Evolutionary conservation across 805 yeast species (phyloP).

Genomic region (Yamadazyma paraphyllophila): DNA sequence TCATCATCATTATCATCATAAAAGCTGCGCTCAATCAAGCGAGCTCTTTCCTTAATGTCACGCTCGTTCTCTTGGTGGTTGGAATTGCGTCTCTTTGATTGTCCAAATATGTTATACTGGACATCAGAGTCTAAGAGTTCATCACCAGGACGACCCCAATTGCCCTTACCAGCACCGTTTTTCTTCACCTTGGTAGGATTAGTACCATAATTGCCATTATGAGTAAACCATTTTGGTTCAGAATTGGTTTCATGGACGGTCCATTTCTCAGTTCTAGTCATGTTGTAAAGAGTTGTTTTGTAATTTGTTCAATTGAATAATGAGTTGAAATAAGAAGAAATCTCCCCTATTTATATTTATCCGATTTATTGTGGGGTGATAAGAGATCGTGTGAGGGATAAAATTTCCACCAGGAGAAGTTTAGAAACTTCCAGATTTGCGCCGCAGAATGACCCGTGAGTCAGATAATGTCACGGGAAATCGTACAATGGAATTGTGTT

Average conservation of each 20-base stretch:
- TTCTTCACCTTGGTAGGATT: slow-evolving; percentile 79
- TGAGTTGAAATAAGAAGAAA: not conserved
- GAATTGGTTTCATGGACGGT: slow-evolving; percentile 59
- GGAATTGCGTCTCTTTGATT: slow-evolving; percentile 37
- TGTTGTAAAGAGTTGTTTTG: slow-evolving; percentile 18
- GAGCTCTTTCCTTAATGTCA: slow-evolving; percentile 17
- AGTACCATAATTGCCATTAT: slow-evolving; percentile 63
- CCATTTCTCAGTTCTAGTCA: slow-evolving; percentile 84
- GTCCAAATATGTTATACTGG: slow-evolving; percentile 18
- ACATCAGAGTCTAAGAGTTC: slow-evolving; percentile 65
- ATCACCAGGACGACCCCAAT: slow-evolving; percentile 85
- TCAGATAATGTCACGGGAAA: not conserved
- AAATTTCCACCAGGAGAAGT: not conserved
- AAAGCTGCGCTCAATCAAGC: slow-evolving; percentile 6
- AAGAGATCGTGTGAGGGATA: slow-evolving; percentile 4
- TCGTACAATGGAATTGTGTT: no score
- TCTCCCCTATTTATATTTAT: slow-evolving; percentile 2
- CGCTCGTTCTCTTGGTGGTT: slow-evolving; percentile 37
- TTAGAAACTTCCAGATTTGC: not conserved
- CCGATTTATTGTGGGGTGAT: slow-evolving; percentile 6
- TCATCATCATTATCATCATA: not conserved
- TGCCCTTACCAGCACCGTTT: slow-evolving; percentile 80
- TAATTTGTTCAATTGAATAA: not conserved
- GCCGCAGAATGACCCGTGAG: not conserved
- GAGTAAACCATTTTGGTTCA: slow-evolving; percentile 74